Evolutionary conservation across 352 stramenopile genomes (phyloP).

Genomic region (Phytophthora syringae): DNA sequence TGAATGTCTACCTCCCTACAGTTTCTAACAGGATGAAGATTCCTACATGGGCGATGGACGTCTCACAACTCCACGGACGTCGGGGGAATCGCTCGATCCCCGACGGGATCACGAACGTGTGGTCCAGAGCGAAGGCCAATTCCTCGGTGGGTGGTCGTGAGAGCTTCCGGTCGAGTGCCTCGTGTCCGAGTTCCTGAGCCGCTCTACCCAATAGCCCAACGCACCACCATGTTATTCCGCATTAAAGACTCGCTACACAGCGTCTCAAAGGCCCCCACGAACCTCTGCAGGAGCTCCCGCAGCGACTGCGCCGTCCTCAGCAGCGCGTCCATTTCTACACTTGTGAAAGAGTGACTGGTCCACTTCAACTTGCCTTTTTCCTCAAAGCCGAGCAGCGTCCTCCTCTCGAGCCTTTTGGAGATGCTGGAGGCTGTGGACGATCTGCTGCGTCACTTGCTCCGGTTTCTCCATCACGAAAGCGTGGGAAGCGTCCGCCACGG

Average conservation of each 20-base stretch:
- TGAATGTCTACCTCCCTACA: not conserved
- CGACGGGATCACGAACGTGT: constrained; percentile 42
- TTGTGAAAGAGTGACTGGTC: not conserved
- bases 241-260: not conserved
- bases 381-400: no score
- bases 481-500: constrained; percentile 38
- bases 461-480: constrained; percentile 48
- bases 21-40: not conserved
- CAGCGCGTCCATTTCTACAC: constrained; percentile 39
- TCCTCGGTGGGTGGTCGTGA: constrained; percentile 19
- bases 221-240: not conserved
- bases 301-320: constrained; percentile 37
- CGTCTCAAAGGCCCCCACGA: not conserved
- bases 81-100: constrained; percentile 28
- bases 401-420: constrained; percentile 4
- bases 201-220: constrained; percentile 19
- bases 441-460: constrained; percentile 28
- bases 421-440: constrained; percentile 26
- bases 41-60: constrained; percentile 43
- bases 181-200: constrained; percentile 17
- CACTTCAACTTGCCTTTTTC: constrained; percentile 1
- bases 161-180: constrained; percentile 16
- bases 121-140: constrained; percentile 40
- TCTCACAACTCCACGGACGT: constrained; percentile 41
- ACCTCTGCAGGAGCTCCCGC: constrained; percentile 52